A percentile compares a stretch with the other conserved stretches of the same genome.
Evolutionary conservation across 345 rosid genomes (phyloP).

Genomic region (Populus tremula): DNA sequence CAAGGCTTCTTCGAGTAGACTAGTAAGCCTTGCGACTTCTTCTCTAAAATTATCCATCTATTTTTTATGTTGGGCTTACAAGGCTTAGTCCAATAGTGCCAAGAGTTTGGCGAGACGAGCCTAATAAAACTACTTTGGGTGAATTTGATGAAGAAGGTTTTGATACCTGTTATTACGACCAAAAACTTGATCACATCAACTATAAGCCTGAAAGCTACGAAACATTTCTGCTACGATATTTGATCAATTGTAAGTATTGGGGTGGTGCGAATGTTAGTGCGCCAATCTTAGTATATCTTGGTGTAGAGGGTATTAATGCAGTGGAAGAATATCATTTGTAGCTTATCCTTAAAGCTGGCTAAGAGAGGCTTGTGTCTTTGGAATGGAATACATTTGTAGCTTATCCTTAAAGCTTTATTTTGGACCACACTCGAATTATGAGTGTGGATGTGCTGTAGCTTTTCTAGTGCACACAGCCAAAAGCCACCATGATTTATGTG

Average conservation of each 20-base stretch:
- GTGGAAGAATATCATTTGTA: too few relatives aligned
- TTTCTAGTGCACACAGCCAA: too few relatives aligned
- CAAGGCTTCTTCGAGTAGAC: too few relatives aligned
- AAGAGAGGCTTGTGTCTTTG: too few relatives aligned
- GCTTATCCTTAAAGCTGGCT: too few relatives aligned
- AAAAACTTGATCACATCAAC: slow-evolving; percentile 51
- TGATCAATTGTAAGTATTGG: slow-evolving; percentile 39
- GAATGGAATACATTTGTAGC: too few relatives aligned
- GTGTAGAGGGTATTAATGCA: slow-evolving; percentile 19
- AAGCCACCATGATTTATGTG: neutral
- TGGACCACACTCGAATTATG: neutral
- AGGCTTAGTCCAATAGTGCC: slow-evolving; percentile 31
- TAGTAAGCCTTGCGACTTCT: too few relatives aligned
- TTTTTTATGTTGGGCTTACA: slow-evolving; percentile 11
- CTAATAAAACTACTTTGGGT: neutral
- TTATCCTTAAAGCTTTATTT: too few relatives aligned
- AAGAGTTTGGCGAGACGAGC: neutral
- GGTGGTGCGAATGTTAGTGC: slow-evolving; percentile 27
- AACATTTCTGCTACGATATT: slow-evolving; percentile 37
- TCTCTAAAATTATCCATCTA: too few relatives aligned
- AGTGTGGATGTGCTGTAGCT: neutral
- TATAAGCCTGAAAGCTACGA: slow-evolving; percentile 39
- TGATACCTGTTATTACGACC: slow-evolving; percentile 34
- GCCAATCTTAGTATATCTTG: slow-evolving; percentile 41
- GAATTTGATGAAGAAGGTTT: slow-evolving; percentile 12